phyloP scores from a whole-genome alignment of 768 basidiomycete species.

The Tricholoma terreum region DNA sequence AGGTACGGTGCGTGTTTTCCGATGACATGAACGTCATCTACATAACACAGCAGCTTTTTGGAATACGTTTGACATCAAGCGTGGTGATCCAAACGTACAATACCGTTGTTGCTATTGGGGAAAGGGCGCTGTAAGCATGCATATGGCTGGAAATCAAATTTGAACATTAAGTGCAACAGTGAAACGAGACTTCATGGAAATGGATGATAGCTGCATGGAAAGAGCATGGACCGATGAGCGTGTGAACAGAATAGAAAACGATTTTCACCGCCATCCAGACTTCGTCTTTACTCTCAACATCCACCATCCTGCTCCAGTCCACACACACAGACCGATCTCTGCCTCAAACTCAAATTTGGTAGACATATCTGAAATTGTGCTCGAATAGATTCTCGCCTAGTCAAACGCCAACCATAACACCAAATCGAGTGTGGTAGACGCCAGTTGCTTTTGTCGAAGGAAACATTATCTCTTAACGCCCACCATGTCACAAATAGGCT shows the following conservation, averaged over 20 bases:
- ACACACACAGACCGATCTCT: background rate
- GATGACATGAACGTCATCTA: too few species aligned
- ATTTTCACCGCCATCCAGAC: background rate
- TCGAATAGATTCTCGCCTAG: background rate
- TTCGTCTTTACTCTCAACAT: background rate
- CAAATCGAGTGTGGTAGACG: background rate
- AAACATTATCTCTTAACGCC: background rate
- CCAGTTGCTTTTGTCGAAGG: background rate
- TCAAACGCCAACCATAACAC: background rate
- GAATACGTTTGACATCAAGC: too few species aligned
- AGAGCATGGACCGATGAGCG: too few species aligned
- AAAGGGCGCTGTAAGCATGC: background rate
- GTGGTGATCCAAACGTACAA: background rate
- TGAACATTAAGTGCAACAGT: too few species aligned
- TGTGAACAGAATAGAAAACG: background rate
- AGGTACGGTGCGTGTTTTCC: too few species aligned
- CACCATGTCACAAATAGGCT: slow-evolving; percentile 20
- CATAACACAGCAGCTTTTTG: too few species aligned
- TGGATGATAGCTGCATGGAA: too few species aligned
- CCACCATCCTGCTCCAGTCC: background rate
- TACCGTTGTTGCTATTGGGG: background rate
- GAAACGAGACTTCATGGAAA: too few species aligned
- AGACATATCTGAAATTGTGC: background rate
- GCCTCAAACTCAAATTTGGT: background rate
- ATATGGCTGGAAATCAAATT: too few species aligned